A percentile compares a stretch with the other conserved stretches of the same genome.
phyloP scores from a whole-genome alignment of 1,139 yeast genomes.

The Kurtzmaniella quercitrusa region DNA sequence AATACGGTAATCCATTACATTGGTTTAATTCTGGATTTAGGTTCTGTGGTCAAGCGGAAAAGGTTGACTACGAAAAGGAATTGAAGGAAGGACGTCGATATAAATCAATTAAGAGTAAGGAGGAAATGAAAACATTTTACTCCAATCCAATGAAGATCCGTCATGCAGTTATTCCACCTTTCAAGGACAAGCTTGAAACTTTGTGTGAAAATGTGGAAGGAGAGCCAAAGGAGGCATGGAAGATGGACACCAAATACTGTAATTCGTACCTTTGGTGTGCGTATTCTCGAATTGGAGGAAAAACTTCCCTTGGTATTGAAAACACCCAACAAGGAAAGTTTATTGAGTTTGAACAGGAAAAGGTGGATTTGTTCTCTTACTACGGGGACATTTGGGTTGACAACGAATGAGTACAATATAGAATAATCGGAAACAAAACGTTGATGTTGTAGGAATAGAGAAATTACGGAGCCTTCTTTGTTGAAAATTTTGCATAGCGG shows the following conservation, averaged over 20 bases:
- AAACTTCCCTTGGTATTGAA: conserved; percentile 18
- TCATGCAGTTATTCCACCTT: conserved; percentile 31
- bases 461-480: too few relatives aligned
- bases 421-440: neutral
- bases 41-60: conserved; percentile 27
- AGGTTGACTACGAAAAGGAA: conserved; percentile 23
- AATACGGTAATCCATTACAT: conserved; percentile 24
- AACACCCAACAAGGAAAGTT: conserved; percentile 23
- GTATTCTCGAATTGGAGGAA: conserved; percentile 38
- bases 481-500: too few relatives aligned
- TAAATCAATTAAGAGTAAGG: conserved; percentile 15
- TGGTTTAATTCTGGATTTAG: conserved; percentile 36
- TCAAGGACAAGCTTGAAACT: conserved; percentile 20
- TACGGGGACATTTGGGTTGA: conserved; percentile 36
- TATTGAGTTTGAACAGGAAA: conserved; percentile 20
- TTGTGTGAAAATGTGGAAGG: conserved; percentile 20
- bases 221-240: conserved; percentile 31
- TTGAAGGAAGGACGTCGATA: conserved; percentile 16
- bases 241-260: conserved; percentile 31
- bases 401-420: conserved; percentile 16
- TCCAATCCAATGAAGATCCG: conserved; percentile 20
- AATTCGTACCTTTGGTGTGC: conserved; percentile 45
- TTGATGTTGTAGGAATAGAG: neutral
- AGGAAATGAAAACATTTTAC: conserved; percentile 20
- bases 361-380: conserved; percentile 21